Evolutionary conservation across 192 early-diverging fungal genomes (phyloP).

Genomic region (Martensiomyces pterosporus): DNA sequence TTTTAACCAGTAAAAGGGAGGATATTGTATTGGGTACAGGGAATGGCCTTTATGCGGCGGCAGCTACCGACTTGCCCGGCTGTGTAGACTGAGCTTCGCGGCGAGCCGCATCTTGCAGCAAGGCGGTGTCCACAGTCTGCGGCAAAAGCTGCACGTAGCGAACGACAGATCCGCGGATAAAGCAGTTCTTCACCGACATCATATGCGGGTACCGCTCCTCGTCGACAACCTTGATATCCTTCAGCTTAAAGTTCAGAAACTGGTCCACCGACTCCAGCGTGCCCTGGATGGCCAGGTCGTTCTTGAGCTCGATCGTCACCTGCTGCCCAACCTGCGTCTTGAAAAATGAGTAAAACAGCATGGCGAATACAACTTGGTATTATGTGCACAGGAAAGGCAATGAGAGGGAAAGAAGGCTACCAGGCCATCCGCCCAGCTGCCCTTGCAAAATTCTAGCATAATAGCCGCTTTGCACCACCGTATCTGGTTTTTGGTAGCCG

Average conservation of each 20-base stretch:
- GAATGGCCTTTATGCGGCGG: not conserved
- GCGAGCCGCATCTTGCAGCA: conserved; percentile 95
- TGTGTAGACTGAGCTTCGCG: conserved; percentile 70
- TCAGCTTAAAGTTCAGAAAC: conserved; percentile 98
- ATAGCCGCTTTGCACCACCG: too few relatives aligned
- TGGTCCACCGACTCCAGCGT: conserved; percentile 97
- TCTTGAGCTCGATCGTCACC: conserved; percentile 98
- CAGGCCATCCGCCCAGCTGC: too few relatives aligned
- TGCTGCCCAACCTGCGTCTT: conserved; percentile 95
- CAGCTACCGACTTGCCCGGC: conserved; percentile 18
- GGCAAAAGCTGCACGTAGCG: conserved; percentile 91
- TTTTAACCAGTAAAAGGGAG: too few relatives aligned
- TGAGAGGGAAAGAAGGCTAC: not conserved
- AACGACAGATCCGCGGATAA: conserved; percentile 98
- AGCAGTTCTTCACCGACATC: conserved; percentile 98
- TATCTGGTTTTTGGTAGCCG: too few relatives aligned
- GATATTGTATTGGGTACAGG: too few relatives aligned
- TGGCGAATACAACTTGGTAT: too few relatives aligned
- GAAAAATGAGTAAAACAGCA: conserved; percentile 99
- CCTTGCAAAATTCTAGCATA: too few relatives aligned
- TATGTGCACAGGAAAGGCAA: not conserved
- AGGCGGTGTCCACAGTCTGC: conserved; percentile 84
- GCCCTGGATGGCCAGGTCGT: conserved; percentile 91
- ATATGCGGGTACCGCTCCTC: conserved; percentile 94
- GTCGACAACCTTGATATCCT: conserved; percentile 81